These are phyloP conservation scores for Parsonsia alboflavescens DNA, from an alignment of 257 asterid species.

Conservation along the genomic window DNA sequence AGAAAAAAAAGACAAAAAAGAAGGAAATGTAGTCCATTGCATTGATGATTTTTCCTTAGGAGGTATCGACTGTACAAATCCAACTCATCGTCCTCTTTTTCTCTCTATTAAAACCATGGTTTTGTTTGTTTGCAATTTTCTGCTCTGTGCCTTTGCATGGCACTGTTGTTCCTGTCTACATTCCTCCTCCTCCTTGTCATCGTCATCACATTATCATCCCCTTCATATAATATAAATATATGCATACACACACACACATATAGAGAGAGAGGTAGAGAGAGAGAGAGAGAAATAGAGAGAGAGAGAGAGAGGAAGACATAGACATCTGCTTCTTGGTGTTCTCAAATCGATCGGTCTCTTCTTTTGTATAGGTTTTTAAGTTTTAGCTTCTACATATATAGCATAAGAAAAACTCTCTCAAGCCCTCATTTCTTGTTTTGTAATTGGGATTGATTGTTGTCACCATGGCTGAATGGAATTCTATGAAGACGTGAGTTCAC, in stretches of 20 bases:
- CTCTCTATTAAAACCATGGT: background rate
- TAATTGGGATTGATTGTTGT: no score
- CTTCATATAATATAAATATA: background rate
- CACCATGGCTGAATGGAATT: slow-evolving; percentile 9
- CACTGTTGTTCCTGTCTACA: background rate
- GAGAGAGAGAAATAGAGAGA: no score
- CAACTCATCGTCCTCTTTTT: background rate
- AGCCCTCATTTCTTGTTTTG: background rate
- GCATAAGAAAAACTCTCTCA: background rate
- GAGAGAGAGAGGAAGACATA: no score
- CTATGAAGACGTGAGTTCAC: slow-evolving; percentile 2
- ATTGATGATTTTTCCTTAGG: background rate
- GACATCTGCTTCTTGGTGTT: background rate
- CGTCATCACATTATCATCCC: background rate
- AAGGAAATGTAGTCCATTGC: background rate
- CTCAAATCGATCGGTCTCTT: background rate
- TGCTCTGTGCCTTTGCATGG: slow-evolving; percentile 23
- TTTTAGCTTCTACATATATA: background rate
- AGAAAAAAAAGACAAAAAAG: background rate
- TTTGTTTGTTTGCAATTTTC: background rate
- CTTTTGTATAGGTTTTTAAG: background rate
- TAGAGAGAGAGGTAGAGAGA: no score
- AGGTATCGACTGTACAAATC: slow-evolving; percentile 2
- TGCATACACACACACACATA: no score
- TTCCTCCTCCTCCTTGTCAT: background rate